These are phyloP conservation scores for Botrytis fabae DNA, from an alignment of 2,329 filamentous ascomycete genomes.

Conservation along the genomic window DNA sequence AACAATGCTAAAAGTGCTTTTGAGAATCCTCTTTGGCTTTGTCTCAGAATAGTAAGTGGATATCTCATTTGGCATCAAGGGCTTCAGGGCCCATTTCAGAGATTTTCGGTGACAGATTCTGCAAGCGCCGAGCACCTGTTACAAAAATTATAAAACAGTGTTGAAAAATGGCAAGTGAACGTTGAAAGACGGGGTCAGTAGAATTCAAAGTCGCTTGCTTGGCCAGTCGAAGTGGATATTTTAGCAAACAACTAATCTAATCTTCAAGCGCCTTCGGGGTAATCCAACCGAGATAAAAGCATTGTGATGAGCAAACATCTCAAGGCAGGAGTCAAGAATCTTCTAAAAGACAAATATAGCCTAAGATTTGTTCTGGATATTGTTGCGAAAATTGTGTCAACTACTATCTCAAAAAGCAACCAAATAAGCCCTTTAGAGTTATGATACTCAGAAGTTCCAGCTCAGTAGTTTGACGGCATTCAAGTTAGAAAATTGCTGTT, in stretches of 20 bases:
- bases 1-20: background rate
- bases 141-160: background rate
- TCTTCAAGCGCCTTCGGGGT: background rate
- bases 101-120: conserved; percentile 1
- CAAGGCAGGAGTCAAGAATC: background rate
- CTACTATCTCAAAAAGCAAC: background rate
- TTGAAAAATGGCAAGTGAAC: conserved; percentile 9
- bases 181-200: conserved; percentile 1
- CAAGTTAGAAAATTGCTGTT: background rate
- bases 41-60: conserved; percentile 17
- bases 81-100: conserved; percentile 1
- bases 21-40: conserved; percentile 12
- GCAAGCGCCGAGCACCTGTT: background rate
- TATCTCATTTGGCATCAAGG: conserved; percentile 5
- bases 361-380: background rate
- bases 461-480: background rate
- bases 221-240: background rate
- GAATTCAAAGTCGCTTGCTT: conserved; percentile 1
- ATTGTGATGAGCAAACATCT: background rate
- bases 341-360: background rate
- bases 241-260: background rate
- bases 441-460: background rate
- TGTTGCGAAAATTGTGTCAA: background rate
- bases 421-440: background rate
- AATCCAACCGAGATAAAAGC: background rate